Percentiles rank a stretch among this genome's conserved stretches.
phyloP scores from a whole-genome alignment of 768 basidiomycete species.

The Lentinula sp. region DNA sequence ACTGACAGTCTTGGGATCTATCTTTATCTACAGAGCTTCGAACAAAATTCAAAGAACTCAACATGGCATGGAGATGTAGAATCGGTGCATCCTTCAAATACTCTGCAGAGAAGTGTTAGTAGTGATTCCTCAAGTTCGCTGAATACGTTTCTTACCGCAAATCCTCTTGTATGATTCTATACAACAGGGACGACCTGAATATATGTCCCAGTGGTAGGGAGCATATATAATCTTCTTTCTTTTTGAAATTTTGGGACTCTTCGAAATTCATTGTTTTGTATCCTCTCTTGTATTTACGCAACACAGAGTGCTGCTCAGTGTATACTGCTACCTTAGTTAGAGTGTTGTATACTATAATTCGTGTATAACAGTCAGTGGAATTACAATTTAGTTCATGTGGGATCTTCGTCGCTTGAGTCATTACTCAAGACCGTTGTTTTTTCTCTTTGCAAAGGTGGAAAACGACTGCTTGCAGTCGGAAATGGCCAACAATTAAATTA shows the following conservation, averaged over 20 bases:
- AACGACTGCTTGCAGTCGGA: no score
- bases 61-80: background rate
- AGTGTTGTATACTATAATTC: background rate
- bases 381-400: no score
- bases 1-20: background rate
- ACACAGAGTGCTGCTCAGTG: background rate
- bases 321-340: background rate
- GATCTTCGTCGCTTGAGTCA: no score
- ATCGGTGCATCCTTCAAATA: background rate
- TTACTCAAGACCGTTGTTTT: no score
- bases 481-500: no score
- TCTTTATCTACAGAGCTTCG: background rate
- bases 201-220: conserved; percentile 1
- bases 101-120: background rate
- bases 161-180: background rate
- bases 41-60: background rate
- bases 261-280: background rate
- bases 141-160: background rate
- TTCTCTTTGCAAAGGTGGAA: no score
- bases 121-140: background rate
- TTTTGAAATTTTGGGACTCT: no score
- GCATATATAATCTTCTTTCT: no score
- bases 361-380: background rate
- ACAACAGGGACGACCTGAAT: background rate
- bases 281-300: background rate